Base-by-base conservation (phyloP, 257 asterid species). In the Nicotiana knightiana region DNA sequence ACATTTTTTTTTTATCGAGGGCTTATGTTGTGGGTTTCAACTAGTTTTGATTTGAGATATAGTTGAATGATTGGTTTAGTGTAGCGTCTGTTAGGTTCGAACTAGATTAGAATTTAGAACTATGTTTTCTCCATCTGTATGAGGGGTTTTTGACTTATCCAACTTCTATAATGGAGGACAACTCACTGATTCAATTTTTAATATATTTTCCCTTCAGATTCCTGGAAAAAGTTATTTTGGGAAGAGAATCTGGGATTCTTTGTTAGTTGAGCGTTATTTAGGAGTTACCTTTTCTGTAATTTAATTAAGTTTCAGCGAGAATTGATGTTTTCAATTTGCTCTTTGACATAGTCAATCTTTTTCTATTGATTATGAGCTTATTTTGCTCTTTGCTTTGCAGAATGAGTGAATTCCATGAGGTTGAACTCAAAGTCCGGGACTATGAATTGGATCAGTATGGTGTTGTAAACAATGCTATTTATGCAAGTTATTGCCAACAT, bases 371-470 rank as follows among this genome's bases (percentile, higher is more conserved):
- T 2, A 81, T 65, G 26, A 61, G 58, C 71, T 77, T 46, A 65
- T 4, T 66, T 2, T 35, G 10, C 18, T 80, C 84, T 78, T 32
- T 88, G 73, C 28, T 81, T 78, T 33, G 80, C 92, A 96, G 97
- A 84, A 92, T 91, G 93, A 79, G 55, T 17, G 89, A 82, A 17
- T 94, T 90, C 82, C 97, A 93, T 85, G 94, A 93, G 81, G 80
- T 94, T 43, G 97, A 93, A 85, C 90, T 94, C 71, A 90, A 93
- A 87, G 99, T 96, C 37, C 87, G 97, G 82, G 99, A 96, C 89
- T 94, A 92, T 43, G 98, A 94, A 83, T 86, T 94, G 90, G 99
- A 96, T 88, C 98, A 96, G 83, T 96, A 92, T 76, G 98, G 97
- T 5, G 98, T 96, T 39, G 98, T 96, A 66, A 96, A 96, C 54